Percentiles rank a stretch among this genome's conserved stretches.
These are phyloP conservation scores for Aaosphaeria pasadenensis DNA, from an alignment of 2,329 filamentous ascomycete species.

Conservation along the genomic window DNA sequence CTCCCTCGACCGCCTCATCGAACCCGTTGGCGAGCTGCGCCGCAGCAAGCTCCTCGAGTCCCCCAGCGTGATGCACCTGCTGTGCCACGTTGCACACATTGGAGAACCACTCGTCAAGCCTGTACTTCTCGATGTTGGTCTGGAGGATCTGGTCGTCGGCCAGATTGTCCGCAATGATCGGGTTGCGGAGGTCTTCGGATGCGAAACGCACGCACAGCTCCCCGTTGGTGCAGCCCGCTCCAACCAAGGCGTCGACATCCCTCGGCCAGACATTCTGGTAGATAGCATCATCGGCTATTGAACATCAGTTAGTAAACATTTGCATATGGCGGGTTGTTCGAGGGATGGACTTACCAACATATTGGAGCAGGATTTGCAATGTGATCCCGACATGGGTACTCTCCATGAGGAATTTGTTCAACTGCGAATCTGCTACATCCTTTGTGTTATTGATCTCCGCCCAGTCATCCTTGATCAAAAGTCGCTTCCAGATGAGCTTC, in stretches of 20 bases:
- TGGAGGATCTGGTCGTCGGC: conserved; percentile 67
- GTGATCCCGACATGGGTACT: conserved; percentile 67
- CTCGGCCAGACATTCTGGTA: conserved; percentile 17
- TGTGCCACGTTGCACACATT: conserved; percentile 37
- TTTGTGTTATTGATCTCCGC: conserved; percentile 72
- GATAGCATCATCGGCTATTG: conserved; percentile 10
- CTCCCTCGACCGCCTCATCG: not conserved
- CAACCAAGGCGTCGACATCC: conserved; percentile 20
- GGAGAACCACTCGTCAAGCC: conserved; percentile 67
- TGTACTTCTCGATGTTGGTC: conserved; percentile 63
- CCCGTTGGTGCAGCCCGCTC: conserved; percentile 55
- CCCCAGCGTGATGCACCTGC: not conserved
- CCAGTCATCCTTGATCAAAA: conserved; percentile 85
- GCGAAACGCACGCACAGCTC: conserved; percentile 54
- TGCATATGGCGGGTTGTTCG: not conserved
- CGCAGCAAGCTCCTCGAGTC: not conserved
- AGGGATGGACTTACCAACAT: conserved; percentile 51
- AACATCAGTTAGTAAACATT: not conserved
- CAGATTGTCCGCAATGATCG: conserved; percentile 68
- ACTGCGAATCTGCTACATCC: conserved; percentile 67
- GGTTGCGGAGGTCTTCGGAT: conserved; percentile 59
- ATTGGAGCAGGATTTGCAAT: conserved; percentile 60
- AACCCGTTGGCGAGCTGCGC: not conserved
- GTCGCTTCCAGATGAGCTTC: conserved; percentile 80
- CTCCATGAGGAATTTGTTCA: conserved; percentile 55